Conservation (phyloP, 169 alveolate genomes). For the Plasmodium blacklocki region DNA sequence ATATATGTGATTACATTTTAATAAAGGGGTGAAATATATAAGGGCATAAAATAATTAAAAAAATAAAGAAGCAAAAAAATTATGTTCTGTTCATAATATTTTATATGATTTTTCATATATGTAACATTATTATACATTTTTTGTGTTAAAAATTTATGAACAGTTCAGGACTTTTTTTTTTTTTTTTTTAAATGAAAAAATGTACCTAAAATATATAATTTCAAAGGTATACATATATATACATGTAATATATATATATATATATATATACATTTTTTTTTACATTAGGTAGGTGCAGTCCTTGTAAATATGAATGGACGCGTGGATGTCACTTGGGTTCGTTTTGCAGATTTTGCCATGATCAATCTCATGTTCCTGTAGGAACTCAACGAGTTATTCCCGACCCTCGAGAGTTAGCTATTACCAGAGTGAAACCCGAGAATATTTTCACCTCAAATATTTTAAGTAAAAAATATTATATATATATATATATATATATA, state of each 20-base stretch:
- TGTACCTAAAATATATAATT: too few species aligned
- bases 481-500: neutral
- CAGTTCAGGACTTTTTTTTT: neutral
- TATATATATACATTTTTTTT: neutral
- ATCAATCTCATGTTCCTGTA: constrained; percentile 66
- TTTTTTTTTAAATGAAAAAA: neutral
- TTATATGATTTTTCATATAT: too few species aligned
- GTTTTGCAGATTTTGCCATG: constrained; percentile 78
- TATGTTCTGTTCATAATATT: too few species aligned
- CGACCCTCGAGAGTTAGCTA: constrained; percentile 9
- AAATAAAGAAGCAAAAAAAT: too few species aligned
- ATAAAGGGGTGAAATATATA: too few species aligned
- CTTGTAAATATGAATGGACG: constrained; percentile 79
- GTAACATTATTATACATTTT: too few species aligned
- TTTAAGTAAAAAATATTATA: neutral
- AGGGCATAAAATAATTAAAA: too few species aligned
- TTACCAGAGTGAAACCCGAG: constrained; percentile 27
- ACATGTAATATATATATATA: too few species aligned
- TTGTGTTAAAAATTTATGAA: neutral
- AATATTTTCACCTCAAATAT: constrained; percentile 18
- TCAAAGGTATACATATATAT: too few species aligned
- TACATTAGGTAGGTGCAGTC: constrained; percentile 74
- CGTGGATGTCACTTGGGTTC: constrained; percentile 78
- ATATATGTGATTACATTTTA: neutral
- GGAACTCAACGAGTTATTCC: constrained; percentile 73